Base-by-base conservation (phyloP, 2,329 filamentous ascomycete species). In the Sporothrix protearum region DNA sequence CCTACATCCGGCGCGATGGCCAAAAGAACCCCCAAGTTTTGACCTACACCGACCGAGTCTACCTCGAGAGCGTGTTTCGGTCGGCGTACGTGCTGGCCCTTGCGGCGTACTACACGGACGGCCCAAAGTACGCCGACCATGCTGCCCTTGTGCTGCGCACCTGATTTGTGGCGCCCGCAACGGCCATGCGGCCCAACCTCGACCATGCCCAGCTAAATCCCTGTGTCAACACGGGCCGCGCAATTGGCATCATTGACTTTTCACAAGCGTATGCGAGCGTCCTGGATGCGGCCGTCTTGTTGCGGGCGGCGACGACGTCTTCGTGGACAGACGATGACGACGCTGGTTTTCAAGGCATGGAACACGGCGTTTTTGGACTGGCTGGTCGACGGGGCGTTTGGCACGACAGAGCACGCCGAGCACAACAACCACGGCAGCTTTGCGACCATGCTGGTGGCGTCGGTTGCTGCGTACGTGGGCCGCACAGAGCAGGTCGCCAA, bases 341-440 rank as follows among this genome's bases (percentile, higher is more conserved):
- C 25, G 53, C 47, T 0, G 71, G 68, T 42, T 77, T 77, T 78
- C 59, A 69, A 59, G 6, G 45, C 22, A 16, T 78, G 76, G 77
- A 77, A 77, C 70, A 28, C 61, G n/a, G 47, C 61, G 66, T 25
- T 77, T 77, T 66, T 70, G 76, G 9, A 12, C 68, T 78, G 77
- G 77, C 76, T 78, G 5, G 71, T 74, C 5, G 70, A 75, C 33
- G 75, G 76, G 49, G 68, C 67, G 6, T 78, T 78, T 68, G 77
- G 77, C 10, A 53, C 67, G 36, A 22, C 30, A 1, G 72, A 73
- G 47, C 72, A 73, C 42, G 71, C 71, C 10, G 68, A 72, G 42
- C 68, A 59, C 42, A 78, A 77, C 73, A 78, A 78, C 72, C 77
- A 78, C 72, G 77, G 76, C 69, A 76, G 76, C 19, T 76, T 74